Base-by-base conservation (phyloP, 257 asterid genomes). In the Cordia subcordata region DNA sequence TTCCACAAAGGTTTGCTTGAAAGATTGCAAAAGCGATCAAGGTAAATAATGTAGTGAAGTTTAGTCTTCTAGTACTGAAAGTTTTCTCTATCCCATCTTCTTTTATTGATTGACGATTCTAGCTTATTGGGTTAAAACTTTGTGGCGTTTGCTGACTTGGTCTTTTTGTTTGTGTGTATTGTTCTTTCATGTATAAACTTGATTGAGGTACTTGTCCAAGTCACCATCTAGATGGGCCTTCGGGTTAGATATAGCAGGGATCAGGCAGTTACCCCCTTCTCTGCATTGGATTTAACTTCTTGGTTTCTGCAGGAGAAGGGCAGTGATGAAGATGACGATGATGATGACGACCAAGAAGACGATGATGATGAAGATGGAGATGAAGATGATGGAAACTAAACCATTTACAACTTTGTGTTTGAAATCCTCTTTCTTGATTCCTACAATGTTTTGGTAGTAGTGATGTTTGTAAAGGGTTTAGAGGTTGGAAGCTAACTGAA, bases 291-390 rank as follows among this genome's bases (percentile, higher is more conserved):
- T n/a, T 49, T 53, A 33, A 27, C 45, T 49, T 54, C 42, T 17
- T 58, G 5, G 42, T 22, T 54, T 47, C 42, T 74, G 72, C 76
- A 85, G 90, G 86, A 72, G 22, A 82, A 84, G 67, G 90, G 65
- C 49, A 74, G 80, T 57, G 87, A 78, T 57, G 90, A 57, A 27
- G 65, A 82, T 8, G 94, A 77, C n/a, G 88, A 81, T 18, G 79
- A 81, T 2, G 84, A 64, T 0, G 82, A 77, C 9, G 35, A 27
- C 3, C 57, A 77, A 6, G 83, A 75, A 0, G 76, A 69, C 1
- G 79, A 80, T n/a, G 83, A 74, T 0, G 79, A 60, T 19, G 79
- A 78, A 45, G 81, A 74, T 58, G 70, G 76, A 70, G 71, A 60
- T 11, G 47, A 42, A 1, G 47, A 42, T 42, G 12, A 42, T 3